A percentile compares a stretch with the other conserved stretches of the same genome.
Evolutionary conservation across 106 monocot species (phyloP).

Genomic region (Dactylorhiza incarnata): DNA sequence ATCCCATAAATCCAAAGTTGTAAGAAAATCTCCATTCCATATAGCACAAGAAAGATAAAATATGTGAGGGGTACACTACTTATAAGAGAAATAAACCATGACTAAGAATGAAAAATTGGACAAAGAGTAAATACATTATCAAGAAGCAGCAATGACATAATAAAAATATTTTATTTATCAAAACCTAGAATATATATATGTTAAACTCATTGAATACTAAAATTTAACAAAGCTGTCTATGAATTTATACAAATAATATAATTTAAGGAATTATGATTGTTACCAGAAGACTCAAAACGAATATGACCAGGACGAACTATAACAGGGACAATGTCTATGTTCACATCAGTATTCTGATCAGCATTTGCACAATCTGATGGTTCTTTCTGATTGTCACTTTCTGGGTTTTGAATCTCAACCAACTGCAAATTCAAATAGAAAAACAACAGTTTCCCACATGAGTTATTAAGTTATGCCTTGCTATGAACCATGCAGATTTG

Average conservation of each 20-base stretch:
- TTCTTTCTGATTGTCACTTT: neutral
- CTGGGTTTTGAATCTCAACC: neutral
- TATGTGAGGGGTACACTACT: no score
- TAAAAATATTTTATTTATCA: neutral
- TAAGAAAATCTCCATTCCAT: no score
- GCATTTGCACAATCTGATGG: neutral
- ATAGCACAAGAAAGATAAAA: no score
- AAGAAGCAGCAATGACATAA: neutral
- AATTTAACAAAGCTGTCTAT: no score
- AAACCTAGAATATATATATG: neutral
- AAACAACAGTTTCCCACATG: neutral
- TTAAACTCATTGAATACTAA: neutral
- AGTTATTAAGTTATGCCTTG: neutral
- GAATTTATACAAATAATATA: neutral
- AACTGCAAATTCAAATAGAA: slow-evolving; percentile 3
- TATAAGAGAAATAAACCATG: no score
- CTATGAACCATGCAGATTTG: neutral
- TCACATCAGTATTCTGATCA: slow-evolving; percentile 17
- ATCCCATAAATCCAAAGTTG: no score
- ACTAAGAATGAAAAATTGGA: no score
- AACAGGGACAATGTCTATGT: slow-evolving; percentile 49
- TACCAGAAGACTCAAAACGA: slow-evolving; percentile 74
- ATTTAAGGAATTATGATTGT: neutral
- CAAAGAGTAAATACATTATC: no score
- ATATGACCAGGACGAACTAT: slow-evolving; percentile 85